Conservation (phyloP, 768 basidiomycete genomes). For the Leucocoprinus leucothites region DNA sequence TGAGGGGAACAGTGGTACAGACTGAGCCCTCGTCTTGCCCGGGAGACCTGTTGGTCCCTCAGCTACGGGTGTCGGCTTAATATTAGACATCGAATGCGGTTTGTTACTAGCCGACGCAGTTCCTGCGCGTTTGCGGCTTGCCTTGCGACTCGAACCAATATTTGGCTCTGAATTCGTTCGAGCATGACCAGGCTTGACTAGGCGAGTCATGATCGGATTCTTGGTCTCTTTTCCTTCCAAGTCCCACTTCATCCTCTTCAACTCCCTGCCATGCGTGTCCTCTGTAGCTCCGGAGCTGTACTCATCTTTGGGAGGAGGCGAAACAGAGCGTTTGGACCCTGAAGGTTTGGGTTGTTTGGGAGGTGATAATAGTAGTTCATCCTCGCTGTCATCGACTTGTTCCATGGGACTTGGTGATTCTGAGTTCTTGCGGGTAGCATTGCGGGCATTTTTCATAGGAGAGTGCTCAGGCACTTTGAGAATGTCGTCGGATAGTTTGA, state of each 20-base stretch:
- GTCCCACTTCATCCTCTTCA: conserved; percentile 36
- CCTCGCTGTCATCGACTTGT: conserved; percentile 33
- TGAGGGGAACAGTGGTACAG: conserved; percentile 40
- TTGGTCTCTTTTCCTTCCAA: conserved; percentile 14
- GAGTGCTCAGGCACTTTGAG: conserved; percentile 43
- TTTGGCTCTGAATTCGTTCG: conserved; percentile 35
- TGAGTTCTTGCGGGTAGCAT: conserved; percentile 26
- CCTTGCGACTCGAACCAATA: conserved; percentile 16
- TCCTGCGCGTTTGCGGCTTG: conserved; percentile 23
- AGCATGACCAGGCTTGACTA: conserved; percentile 20
- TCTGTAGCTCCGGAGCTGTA: conserved; percentile 25
- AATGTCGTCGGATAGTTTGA: conserved; percentile 43
- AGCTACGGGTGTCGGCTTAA: conserved; percentile 16
- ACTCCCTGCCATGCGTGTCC: conserved; percentile 22
- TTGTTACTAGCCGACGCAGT: conserved; percentile 20
- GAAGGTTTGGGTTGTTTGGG: conserved; percentile 24
- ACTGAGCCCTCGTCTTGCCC: conserved; percentile 37
- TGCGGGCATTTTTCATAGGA: conserved; percentile 52
- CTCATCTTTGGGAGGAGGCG: conserved; percentile 30
- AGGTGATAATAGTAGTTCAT: conserved; percentile 47
- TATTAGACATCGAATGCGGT: conserved; percentile 23
- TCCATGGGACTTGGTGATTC: conserved; percentile 13
- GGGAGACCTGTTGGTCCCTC: conserved; percentile 19
- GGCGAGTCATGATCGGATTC: conserved; percentile 5
- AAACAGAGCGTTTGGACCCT: conserved; percentile 36